Conservation (phyloP, 2,329 filamentous ascomycete species). For the Phaeoacremonium minimum region DNA sequence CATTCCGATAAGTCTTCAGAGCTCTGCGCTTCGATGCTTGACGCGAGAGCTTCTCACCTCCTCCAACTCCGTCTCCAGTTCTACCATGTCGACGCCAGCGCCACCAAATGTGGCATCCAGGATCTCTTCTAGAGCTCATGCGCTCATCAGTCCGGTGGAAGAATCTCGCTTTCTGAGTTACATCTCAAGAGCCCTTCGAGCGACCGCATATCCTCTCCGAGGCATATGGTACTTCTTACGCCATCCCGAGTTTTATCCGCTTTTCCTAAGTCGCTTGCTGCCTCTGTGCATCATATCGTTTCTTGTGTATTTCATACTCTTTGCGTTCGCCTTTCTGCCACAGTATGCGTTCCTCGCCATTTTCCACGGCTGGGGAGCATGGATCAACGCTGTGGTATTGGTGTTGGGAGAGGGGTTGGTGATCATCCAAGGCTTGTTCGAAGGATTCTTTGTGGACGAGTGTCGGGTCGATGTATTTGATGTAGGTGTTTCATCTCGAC, state of each 20-base stretch:
- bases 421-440: conserved; percentile 66
- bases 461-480: conserved; percentile 80
- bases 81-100: no score
- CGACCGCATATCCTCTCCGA: conserved; percentile 54
- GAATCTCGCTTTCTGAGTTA: conserved; percentile 25
- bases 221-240: conserved; percentile 79
- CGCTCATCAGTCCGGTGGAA: no score
- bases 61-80: no score
- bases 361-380: conserved; percentile 85
- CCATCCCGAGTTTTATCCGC: conserved; percentile 76
- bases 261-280: conserved; percentile 72
- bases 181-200: conserved; percentile 35
- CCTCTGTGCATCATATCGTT: conserved; percentile 78
- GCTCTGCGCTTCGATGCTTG: no score
- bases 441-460: conserved; percentile 79
- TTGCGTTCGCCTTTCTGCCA: conserved; percentile 82
- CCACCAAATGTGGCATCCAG: no score
- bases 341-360: conserved; percentile 85
- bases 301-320: conserved; percentile 80
- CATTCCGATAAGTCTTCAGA: no score
- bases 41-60: no score
- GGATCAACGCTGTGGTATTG: conserved; percentile 82
- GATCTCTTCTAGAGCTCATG: no score
- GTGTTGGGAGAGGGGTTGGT: conserved; percentile 80
- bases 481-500: conserved; percentile 37